Base-by-base conservation (phyloP, 805 yeast species). In the Candida lessepsii region DNA sequence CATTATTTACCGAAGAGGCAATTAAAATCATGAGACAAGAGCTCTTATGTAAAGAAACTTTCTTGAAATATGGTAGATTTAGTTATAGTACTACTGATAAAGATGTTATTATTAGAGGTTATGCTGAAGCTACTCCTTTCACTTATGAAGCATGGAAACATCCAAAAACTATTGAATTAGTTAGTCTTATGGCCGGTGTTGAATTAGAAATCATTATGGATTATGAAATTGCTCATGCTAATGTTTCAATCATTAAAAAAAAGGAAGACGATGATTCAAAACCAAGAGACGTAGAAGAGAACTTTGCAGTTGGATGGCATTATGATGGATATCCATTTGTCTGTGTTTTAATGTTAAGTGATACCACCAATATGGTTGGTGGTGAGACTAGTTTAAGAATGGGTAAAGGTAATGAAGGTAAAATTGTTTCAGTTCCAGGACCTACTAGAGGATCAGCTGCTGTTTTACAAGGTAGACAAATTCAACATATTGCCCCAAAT, bases 291-390 rank as follows among this genome's bases (percentile, higher is more conserved):
- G 39, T 47, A 28, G 52, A 49, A 2, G 53, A 57, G 15, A 78
- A 78, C 9, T 81, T 79, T 16, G 68, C 78, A 30, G 81, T 78
- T 25, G 76, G 77, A 21, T 79, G 85, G 85, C 84, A 79, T 61
- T 56, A 63, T 39, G 85, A 79, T 53, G 70, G 80, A n/a, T 78
- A 76, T 41, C 83, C 83, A 11, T 77, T 76, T 53, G 83, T 78
- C 14, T 79, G 83, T 57, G 84, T 79, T 11, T 63, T 78, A 45
- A 79, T 79, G 85, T 53, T 79, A 32, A 71, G 78, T 21, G 83
- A 78, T 51, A 79, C 84, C 7, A 47, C 71, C 2, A 58, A 65
- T 32, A 78, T 78, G 83, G 61, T 73, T 54, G 83, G 83, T 20
- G 83, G 83, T 35, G 83, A 78, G 53, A 77, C 83, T 2, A 65